phyloP scores from a whole-genome alignment of 2,329 filamentous ascomycete species.

The Apiospora saccharicola region DNA sequence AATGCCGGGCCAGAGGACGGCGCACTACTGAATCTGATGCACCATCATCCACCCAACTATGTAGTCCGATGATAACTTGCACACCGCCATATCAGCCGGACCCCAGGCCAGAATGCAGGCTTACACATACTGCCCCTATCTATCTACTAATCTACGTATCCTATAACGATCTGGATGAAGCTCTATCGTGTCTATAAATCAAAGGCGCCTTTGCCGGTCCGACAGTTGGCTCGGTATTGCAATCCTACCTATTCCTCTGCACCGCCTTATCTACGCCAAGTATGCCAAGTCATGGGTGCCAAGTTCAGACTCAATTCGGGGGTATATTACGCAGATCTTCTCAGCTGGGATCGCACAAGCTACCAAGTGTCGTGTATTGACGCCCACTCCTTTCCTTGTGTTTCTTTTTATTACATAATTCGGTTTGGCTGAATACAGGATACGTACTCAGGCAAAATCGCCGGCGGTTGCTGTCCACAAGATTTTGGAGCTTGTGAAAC shows the following conservation, averaged over 20 bases:
- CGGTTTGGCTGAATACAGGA: background rate
- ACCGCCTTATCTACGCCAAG: background rate
- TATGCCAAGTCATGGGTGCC: background rate
- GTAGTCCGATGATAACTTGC: background rate
- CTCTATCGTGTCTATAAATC: background rate
- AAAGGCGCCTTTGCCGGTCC: background rate
- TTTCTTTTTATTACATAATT: background rate
- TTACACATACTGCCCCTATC: background rate
- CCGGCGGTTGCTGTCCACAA: background rate
- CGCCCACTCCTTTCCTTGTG: background rate
- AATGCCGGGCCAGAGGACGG: slow-evolving; percentile 7
- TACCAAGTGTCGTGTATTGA: background rate
- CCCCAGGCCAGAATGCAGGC: background rate
- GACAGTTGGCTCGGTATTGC: background rate
- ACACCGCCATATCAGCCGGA: background rate
- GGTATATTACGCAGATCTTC: background rate
- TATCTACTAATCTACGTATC: background rate
- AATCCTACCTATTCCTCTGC: background rate
- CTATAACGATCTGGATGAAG: background rate
- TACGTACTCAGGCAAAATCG: background rate
- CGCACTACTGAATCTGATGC: background rate
- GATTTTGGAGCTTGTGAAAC: background rate
- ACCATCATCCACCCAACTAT: background rate
- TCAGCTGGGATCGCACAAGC: background rate
- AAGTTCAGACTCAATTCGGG: background rate